Evolutionary conservation across 148 eudicot genomes (phyloP).

Genomic region (Agrostemma githago): DNA sequence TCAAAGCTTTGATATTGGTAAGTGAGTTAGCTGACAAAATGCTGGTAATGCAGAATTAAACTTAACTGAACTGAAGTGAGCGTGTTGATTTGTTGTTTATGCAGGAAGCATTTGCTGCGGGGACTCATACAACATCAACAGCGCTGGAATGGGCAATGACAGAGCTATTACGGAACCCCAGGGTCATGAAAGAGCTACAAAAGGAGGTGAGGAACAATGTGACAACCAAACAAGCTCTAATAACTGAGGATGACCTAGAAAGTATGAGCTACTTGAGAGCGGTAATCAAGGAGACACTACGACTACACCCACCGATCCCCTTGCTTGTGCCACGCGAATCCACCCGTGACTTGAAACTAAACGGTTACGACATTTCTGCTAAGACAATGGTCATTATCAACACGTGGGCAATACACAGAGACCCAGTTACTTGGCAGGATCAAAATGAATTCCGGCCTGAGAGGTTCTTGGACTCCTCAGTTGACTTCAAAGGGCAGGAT

Average conservation of each 20-base stretch:
- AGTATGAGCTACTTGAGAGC: slow-evolving; percentile 18
- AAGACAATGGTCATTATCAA: slow-evolving; percentile 29
- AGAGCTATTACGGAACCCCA: slow-evolving; percentile 27
- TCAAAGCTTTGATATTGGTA: slow-evolving; percentile 38
- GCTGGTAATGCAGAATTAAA: no score
- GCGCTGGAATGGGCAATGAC: slow-evolving; percentile 36
- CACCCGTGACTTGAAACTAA: slow-evolving; percentile 6
- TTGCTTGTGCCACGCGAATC: slow-evolving; percentile 25
- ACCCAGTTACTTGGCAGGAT: slow-evolving; percentile 29
- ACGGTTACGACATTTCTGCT: slow-evolving; percentile 31
- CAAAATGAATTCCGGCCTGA: slow-evolving; percentile 35
- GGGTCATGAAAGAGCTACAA: slow-evolving; percentile 26
- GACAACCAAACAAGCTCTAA: not conserved
- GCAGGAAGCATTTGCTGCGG: slow-evolving; percentile 27
- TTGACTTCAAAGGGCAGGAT: slow-evolving; percentile 29
- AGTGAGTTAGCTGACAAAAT: not conserved
- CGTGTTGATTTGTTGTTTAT: not conserved
- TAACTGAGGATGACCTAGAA: slow-evolving; percentile 19
- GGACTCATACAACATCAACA: slow-evolving; percentile 22
- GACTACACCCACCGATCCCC: slow-evolving; percentile 29
- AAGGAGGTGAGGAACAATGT: slow-evolving; percentile 12
- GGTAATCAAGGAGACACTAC: slow-evolving; percentile 29
- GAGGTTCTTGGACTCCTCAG: slow-evolving; percentile 26
- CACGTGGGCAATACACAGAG: slow-evolving; percentile 32
- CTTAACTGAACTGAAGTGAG: no score